A percentile compares a stretch with the other conserved stretches of the same genome.
phyloP scores from a whole-genome alignment of 805 yeast genomes.

The Vanderwaltozyma verrucispora region DNA sequence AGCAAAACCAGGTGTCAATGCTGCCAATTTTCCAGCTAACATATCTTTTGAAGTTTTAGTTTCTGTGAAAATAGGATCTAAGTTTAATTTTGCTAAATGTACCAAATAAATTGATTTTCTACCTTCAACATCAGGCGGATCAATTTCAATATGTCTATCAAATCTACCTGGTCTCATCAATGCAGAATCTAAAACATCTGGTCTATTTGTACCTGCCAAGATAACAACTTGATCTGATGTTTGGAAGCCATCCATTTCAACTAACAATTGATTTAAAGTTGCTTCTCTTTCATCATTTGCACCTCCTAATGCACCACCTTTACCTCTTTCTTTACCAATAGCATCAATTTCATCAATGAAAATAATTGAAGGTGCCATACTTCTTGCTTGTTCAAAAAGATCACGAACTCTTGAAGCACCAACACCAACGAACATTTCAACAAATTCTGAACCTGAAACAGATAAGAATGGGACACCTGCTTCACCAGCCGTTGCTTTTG shows the following conservation, averaged over 20 bases:
- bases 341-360: slow-evolving; percentile 99
- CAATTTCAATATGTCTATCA: slow-evolving; percentile 86
- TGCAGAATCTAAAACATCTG: slow-evolving; percentile 89
- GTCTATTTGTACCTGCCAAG: slow-evolving; percentile 93
- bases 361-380: slow-evolving; percentile 90
- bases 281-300: slow-evolving; percentile 96
- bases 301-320: slow-evolving; percentile 60
- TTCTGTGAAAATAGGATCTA: slow-evolving; percentile 35
- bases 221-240: slow-evolving; percentile 90
- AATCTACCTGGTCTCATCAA: slow-evolving; percentile 95
- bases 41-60: slow-evolving; percentile 40
- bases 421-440: slow-evolving; percentile 98
- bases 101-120: slow-evolving; percentile 88
- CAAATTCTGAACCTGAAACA: slow-evolving; percentile 95
- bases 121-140: slow-evolving; percentile 91
- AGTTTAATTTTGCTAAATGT: slow-evolving; percentile 63
- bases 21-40: slow-evolving; percentile 79
- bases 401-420: slow-evolving; percentile 98
- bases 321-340: slow-evolving; percentile 88
- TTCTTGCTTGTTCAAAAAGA: slow-evolving; percentile 82
- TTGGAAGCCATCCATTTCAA: slow-evolving; percentile 98
- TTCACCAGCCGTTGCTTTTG: slow-evolving; percentile 98
- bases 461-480: slow-evolving; percentile 96
- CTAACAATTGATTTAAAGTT: slow-evolving; percentile 87
- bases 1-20: slow-evolving; percentile 94